Evolutionary conservation across 2,329 filamentous ascomycete species (phyloP), one percentile per base, ranked within the genome.

Genomic region (Pseudogymnoascus sp.): DNA sequence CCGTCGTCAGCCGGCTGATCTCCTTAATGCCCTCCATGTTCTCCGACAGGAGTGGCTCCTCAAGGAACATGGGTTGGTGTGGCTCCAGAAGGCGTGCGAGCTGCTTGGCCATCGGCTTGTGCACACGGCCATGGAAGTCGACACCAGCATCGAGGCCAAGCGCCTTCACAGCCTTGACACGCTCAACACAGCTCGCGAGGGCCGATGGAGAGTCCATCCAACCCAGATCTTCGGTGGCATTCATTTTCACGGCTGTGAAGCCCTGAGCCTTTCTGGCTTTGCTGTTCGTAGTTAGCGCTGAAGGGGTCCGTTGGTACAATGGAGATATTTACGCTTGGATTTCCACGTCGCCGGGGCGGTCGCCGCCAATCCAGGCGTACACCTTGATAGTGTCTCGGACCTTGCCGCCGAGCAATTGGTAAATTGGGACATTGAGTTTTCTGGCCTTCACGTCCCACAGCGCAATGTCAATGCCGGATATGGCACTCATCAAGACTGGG

Each of bases 91-190:
- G 79, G 63, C 82, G 81, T 1, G 86, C 87, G 2, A 92, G 80
- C 68, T 92, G 89, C 68, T 89, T 90, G 0, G 88, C 89, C 88
- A 92, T 92, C n/a, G 88, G 86, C 65, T 87, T 88, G 74, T 92
- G 89, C 0, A 91, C 77, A 7, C 88, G 83, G 2, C 89, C 90
- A 71, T 92, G 90, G 73, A 92, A 92, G 69, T 92, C 90, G 25
- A 92, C 79, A 1, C 85, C 90, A 0, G 82, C 88, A 63, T 92
- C 88, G 67, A 92, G 81, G 1, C 88, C 88, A 0, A 90, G 75
- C 0, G 80, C 78, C 71, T 88, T 90, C 8, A 92, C 89, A 0
- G 82, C 78, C 67, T 86, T 85, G 11, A 92, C 77, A 1, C 89
- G 80, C 64, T 89, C 83, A 2, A 91, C 84, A 50, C 83, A 85